These are phyloP conservation scores for Raphanus sativus DNA, from an alignment of 345 rosid genomes.

Conservation along the genomic window DNA sequence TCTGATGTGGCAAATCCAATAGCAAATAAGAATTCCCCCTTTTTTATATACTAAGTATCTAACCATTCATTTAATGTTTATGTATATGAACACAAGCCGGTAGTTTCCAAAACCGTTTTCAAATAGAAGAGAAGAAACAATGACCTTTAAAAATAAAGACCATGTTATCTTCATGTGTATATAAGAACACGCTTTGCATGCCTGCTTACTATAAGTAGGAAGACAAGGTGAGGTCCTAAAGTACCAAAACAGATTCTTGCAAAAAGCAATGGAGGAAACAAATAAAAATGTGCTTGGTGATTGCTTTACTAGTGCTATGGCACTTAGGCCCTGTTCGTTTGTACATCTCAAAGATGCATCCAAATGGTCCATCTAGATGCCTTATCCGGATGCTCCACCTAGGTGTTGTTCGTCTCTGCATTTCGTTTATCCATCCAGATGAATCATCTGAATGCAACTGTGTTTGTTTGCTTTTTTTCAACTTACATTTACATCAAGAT, in stretches of 20 bases:
- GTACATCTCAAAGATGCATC: no score
- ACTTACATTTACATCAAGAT: no score
- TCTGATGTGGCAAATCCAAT: slow-evolving; percentile 5
- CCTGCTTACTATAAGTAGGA: slow-evolving; percentile 19
- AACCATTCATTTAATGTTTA: slow-evolving; percentile 19
- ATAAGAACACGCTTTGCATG: slow-evolving; percentile 9
- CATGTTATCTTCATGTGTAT: slow-evolving; percentile 21
- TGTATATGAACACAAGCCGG: slow-evolving; percentile 22
- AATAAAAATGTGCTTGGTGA: slow-evolving; percentile 4
- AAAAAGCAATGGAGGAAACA: slow-evolving; percentile 31
- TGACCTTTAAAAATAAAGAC: neutral
- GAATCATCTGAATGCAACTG: no score
- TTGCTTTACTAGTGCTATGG: slow-evolving; percentile 33
- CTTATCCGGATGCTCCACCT: no score
- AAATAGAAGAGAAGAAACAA: neutral
- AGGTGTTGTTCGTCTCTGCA: no score
- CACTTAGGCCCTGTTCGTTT: no score
- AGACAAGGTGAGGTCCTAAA: neutral
- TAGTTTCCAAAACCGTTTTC: slow-evolving; percentile 28
- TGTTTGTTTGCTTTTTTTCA: no score
- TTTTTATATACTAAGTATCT: neutral
- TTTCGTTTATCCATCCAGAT: no score
- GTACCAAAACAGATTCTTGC: neutral
- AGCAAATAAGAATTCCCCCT: slow-evolving; percentile 7
- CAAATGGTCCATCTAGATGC: no score